These are phyloP conservation scores for Lomentospora prolificans DNA, from an alignment of 2,329 filamentous ascomycete species.

Conservation along the genomic window DNA sequence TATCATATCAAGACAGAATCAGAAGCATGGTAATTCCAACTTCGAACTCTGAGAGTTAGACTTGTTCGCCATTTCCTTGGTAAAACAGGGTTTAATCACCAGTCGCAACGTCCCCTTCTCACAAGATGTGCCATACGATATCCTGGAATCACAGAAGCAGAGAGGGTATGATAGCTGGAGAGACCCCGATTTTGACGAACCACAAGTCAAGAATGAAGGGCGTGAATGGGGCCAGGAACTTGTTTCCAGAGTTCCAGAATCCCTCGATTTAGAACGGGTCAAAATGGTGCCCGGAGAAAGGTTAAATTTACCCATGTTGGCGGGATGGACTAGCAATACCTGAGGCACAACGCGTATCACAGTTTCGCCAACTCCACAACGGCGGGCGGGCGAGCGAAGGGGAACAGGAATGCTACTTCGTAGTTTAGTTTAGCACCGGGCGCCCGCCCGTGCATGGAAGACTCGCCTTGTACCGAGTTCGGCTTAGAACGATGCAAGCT, in stretches of 20 bases:
- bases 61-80: no score
- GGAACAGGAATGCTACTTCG: no score
- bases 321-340: not conserved
- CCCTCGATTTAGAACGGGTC: not conserved
- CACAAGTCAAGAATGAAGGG: not conserved
- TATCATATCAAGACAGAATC: not conserved
- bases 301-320: not conserved
- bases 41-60: not conserved
- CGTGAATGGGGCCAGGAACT: not conserved
- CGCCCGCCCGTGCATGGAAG: not conserved
- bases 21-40: not conserved
- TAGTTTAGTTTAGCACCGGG: no score
- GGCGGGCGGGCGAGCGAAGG: not conserved
- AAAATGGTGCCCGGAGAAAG: not conserved
- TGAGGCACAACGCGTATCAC: conserved; percentile 5
- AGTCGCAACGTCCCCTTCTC: not conserved
- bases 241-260: not conserved
- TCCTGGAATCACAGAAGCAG: not conserved
- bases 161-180: not conserved
- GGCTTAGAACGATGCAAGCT: no score
- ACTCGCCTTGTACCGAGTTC: no score
- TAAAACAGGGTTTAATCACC: not conserved
- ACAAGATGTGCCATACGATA: not conserved
- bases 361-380: not conserved
- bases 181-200: not conserved